Conservation (phyloP, 768 basidiomycete species). For the Amanita pseudoporphyria region DNA sequence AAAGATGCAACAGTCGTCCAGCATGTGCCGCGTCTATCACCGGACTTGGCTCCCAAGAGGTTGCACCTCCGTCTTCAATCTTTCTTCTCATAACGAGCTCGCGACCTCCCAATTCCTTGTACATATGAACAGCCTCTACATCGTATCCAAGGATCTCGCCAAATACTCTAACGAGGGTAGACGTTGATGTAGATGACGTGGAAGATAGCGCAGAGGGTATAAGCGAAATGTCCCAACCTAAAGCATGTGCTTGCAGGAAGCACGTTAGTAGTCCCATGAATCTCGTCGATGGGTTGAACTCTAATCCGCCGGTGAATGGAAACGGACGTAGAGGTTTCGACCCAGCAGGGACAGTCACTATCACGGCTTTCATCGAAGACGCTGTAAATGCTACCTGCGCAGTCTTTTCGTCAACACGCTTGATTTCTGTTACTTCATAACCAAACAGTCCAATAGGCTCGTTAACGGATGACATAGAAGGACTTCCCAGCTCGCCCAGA, state of each 20-base stretch:
- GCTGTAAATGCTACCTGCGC: conserved; percentile 34
- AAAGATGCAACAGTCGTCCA: conserved; percentile 48
- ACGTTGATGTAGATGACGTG: conserved; percentile 53
- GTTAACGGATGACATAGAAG: conserved; percentile 28
- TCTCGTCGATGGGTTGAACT: conserved; percentile 37
- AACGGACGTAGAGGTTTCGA: conserved; percentile 33
- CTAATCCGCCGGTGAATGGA: conserved; percentile 28
- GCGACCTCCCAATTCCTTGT: conserved; percentile 59
- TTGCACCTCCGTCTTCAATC: conserved; percentile 49
- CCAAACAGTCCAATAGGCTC: conserved; percentile 44
- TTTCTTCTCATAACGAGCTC: conserved; percentile 55
- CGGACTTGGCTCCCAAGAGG: conserved; percentile 48
- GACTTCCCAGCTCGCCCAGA: conserved; percentile 42
- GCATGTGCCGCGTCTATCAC: conserved; percentile 50
- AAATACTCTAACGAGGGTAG: conserved; percentile 45
- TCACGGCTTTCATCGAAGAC: conserved; percentile 15
- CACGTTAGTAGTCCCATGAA: conserved; percentile 51
- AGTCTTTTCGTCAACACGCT: conserved; percentile 28
- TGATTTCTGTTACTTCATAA: conserved; percentile 33
- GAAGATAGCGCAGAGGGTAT: conserved; percentile 49
- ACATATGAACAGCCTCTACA: conserved; percentile 49
- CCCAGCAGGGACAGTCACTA: conserved; percentile 39
- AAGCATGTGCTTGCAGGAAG: conserved; percentile 51
- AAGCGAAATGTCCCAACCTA: conserved; percentile 58
- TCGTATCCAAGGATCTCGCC: conserved; percentile 52